Evolutionary conservation across 2,329 filamentous ascomycete species (phyloP), one percentile per base, ranked within the genome.

Genomic region (Fusarium stilboides): DNA sequence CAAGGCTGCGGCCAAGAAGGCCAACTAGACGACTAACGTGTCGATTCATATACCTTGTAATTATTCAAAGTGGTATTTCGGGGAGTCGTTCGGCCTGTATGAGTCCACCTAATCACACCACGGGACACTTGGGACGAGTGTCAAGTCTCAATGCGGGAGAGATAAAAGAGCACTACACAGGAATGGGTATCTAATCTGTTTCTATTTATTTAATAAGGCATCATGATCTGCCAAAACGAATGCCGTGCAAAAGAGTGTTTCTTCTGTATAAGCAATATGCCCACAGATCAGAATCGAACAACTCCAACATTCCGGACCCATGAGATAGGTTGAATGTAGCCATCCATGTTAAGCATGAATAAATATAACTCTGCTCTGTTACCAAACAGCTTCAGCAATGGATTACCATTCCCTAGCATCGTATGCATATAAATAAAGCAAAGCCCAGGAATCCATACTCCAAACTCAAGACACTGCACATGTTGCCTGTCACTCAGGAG

Each of bases 1-100:
- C 69, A 94, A 94, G 82, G 91, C 92, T 59, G 91, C 92, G 20
- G 85, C 85, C 33, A 94, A 93, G 86, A 97, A 97, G 90, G 96
- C 97, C 90, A 89, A 91, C 64, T 93, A 86, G 84, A 74, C 55
- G 43, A 45, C 19, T 20, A 49, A 28, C 5, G 40, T 36, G 46
- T 62, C 61, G 65, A 57, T 62, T 53, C 47, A 57, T 61, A 64
- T 65, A 74, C 57, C 46, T 68, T 69, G 58, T 72, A 72, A 68
- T 73, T 67, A 59, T 59, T 42, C 46, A 52, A 46, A 49, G 60
- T 57, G 57, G 64, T 57, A 60, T 67, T 60, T 44, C 49, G 57
- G 52, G 56, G 46, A 44, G 19, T 46, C 50, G 62, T 65, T 61
- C 37, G 43, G 34, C 53, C 54, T 66, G 47, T 57, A 50, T 44